Evolutionary conservation across 495 filamentous ascomycete genomes (phyloP).

Genomic region (Cercophora sp.): DNA sequence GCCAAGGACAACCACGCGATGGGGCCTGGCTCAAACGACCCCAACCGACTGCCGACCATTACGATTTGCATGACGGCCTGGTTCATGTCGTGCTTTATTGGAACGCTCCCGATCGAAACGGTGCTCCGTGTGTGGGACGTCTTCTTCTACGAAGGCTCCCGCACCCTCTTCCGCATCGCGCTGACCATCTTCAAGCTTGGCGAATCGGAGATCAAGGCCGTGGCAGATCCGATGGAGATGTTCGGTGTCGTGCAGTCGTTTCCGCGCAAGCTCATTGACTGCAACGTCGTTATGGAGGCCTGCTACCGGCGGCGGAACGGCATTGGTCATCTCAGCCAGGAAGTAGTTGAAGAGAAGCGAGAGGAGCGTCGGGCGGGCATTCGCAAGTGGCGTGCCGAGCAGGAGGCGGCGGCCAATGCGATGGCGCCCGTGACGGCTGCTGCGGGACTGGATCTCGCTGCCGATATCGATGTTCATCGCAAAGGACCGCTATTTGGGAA

Average conservation of each 20-base stretch:
- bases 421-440: constrained; percentile 9
- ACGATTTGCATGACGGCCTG: constrained; percentile 92
- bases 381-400: constrained; percentile 39
- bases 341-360: constrained; percentile 58
- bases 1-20: constrained; percentile 22
- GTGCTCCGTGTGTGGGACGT: constrained; percentile 91
- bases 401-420: constrained; percentile 29
- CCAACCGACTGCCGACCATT: constrained; percentile 73
- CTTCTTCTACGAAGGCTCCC: constrained; percentile 93
- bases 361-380: constrained; percentile 52
- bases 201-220: constrained; percentile 72
- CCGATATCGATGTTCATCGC: constrained; percentile 27
- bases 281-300: constrained; percentile 72
- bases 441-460: constrained; percentile 26
- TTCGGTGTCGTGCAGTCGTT: constrained; percentile 94
- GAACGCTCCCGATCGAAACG: constrained; percentile 84
- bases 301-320: constrained; percentile 77
- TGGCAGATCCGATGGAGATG: constrained; percentile 89
- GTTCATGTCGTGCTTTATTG: constrained; percentile 98
- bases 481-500: constrained; percentile 41
- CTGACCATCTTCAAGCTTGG: constrained; percentile 90
- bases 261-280: constrained; percentile 75
- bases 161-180: constrained; percentile 91
- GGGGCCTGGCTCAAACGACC: constrained; percentile 26
- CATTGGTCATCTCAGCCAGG: constrained; percentile 73